Evolutionary conservation across 139 green algal species (phyloP), one percentile per base, ranked within the genome.

Genomic region (Nannochloris sp.): DNA sequence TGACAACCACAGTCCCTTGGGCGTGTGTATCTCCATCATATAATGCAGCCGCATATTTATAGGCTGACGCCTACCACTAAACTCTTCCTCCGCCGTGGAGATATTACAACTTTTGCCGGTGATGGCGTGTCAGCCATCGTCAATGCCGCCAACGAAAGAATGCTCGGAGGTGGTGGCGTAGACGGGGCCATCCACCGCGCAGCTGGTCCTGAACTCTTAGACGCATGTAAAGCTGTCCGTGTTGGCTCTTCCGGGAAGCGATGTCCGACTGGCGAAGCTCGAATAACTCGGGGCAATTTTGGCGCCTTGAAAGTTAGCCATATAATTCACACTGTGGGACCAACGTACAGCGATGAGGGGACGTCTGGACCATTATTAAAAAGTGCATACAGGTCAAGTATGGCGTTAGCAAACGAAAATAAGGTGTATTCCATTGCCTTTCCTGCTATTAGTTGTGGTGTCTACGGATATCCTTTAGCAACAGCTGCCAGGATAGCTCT

Each of bases 241-340:
- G 48, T 27, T 23, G 48, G 9, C 9, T 23, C 30, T 9, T 12
- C 27, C 48, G 12, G 12, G 8, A 23, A 90, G 60, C 74, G 89
- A 4, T 96, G 89, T 64, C 89, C 88, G 4, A 93, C 84, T 1
- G 89, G 89, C 1, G 72, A 95, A 57, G 76, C 80, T 1, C 66
- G 71, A 31, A 65, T 88, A 37, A 88, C 81, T 2, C 19, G 30
- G 14, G 82, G 79, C 15, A 12, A 9, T 12, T 59, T 59, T 12
- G 89, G 81, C 44, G 61, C 78, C 3, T 74, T 97, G 30, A 71
- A 77, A 3, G 85, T 77, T 15, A 63, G 60, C 25, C 68, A 85
- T 54, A 85, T 97, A n/a, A 95, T 97, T n/a, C 90, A 97, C 70
- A 95, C 90, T 0, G 90, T 96, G 38, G 89, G 90, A 0, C 90